Evolutionary conservation across 148 eudicot genomes (phyloP).

Genomic region (Chenopodium suecicum): DNA sequence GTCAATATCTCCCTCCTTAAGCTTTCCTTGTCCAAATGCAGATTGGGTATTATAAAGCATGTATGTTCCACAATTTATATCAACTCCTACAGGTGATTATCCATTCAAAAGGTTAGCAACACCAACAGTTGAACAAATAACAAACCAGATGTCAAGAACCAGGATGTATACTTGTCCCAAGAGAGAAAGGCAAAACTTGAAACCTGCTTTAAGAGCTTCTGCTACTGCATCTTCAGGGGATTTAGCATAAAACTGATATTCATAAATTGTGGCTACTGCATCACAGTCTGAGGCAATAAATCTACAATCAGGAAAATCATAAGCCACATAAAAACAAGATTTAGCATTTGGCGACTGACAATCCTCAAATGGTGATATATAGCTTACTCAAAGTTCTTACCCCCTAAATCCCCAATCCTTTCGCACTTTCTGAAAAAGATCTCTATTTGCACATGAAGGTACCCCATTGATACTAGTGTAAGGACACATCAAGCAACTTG

Average conservation of each 20-base stretch:
- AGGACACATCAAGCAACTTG: constrained; percentile 98
- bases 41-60: constrained; percentile 56
- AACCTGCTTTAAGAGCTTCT: constrained; percentile 85
- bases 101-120: not conserved
- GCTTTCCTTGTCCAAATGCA: constrained; percentile 71
- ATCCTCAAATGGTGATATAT: not conserved
- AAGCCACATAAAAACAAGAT: constrained; percentile 19
- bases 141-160: not conserved
- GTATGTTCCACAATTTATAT: constrained; percentile 91
- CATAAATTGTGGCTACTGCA: constrained; percentile 93
- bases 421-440: constrained; percentile 76
- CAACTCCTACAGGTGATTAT: constrained; percentile 56
- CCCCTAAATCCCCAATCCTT: constrained; percentile 85
- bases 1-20: constrained; percentile 67
- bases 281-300: constrained; percentile 93
- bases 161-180: not conserved
- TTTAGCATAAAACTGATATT: constrained; percentile 62
- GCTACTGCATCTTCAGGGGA: constrained; percentile 89
- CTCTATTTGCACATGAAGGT: constrained; percentile 73
- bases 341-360: not conserved
- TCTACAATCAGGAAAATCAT: constrained; percentile 44
- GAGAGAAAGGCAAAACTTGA: not conserved
- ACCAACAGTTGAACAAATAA: constrained; percentile 7
- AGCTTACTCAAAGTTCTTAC: constrained; percentile 38
- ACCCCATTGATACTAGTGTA: constrained; percentile 88